Evolutionary conservation across 78 protist species (phyloP).

Genomic region (Creolimax fragrantissima): DNA sequence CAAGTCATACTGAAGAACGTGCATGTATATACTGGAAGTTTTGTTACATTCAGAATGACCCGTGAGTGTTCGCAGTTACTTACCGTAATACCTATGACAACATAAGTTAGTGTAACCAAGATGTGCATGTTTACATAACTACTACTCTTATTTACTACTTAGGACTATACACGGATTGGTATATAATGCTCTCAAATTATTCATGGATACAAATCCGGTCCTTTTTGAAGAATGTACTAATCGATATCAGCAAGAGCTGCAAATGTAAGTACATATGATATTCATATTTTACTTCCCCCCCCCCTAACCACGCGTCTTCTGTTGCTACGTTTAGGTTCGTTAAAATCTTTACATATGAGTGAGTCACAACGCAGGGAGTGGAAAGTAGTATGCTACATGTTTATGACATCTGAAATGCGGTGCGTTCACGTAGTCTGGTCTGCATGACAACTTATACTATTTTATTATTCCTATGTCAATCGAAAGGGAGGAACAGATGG

Average conservation of each 20-base stretch:
- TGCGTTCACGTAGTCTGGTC: background rate
- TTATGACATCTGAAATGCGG: background rate
- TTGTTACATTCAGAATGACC: too few relatives aligned
- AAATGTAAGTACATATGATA: background rate
- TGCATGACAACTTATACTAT: too few relatives aligned
- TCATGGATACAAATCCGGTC: constrained; percentile 48
- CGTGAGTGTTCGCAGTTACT: too few relatives aligned
- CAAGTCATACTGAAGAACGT: too few relatives aligned
- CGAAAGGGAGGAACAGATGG: background rate
- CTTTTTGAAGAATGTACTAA: constrained; percentile 45
- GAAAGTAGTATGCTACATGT: background rate
- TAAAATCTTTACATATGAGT: background rate
- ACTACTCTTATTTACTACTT: background rate
- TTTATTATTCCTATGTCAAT: too few relatives aligned
- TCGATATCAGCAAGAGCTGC: background rate
- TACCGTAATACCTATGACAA: too few relatives aligned
- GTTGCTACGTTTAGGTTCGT: background rate
- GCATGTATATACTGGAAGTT: too few relatives aligned
- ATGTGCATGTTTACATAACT: too few relatives aligned
- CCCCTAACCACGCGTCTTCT: background rate
- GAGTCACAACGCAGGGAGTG: background rate
- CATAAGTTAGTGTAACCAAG: too few relatives aligned
- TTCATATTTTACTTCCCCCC: background rate
- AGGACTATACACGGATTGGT: constrained; percentile 45
- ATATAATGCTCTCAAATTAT: constrained; percentile 50